Evolutionary conservation across 1,284 basidiomycete species (phyloP).

Genomic region (Cystobasidium sp.): DNA sequence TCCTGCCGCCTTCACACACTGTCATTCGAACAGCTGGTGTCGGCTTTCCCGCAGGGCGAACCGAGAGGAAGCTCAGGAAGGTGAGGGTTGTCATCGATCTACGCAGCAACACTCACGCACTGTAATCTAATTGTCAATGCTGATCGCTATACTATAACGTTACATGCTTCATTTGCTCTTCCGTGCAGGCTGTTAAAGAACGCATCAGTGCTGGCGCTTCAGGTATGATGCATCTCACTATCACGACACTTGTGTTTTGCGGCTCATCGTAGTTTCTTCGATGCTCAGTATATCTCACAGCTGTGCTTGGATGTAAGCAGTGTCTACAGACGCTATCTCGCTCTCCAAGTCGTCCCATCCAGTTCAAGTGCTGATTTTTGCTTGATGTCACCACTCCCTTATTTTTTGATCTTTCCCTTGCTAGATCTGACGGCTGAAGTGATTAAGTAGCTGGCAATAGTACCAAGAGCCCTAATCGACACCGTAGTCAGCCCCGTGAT

Average conservation of each 20-base stretch:
- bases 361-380: too few relatives aligned
- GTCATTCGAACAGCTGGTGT: background rate
- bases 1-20: background rate
- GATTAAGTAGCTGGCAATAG: too few relatives aligned
- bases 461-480: too few relatives aligned
- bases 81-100: background rate
- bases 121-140: background rate
- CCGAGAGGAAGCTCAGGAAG: background rate
- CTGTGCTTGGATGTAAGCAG: background rate
- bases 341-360: too few relatives aligned
- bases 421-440: too few relatives aligned
- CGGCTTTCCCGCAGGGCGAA: background rate
- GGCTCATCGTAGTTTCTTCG: background rate
- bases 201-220: background rate
- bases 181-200: conserved; percentile 3
- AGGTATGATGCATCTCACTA: background rate
- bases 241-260: background rate
- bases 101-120: background rate
- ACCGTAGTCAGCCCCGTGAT: too few relatives aligned
- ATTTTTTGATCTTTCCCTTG: background rate
- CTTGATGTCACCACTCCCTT: background rate
- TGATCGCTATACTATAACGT: background rate
- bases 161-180: background rate
- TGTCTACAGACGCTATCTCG: background rate
- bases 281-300: background rate